These are phyloP conservation scores for Boletales sp. DNA, from an alignment of 768 basidiomycete species.

Conservation along the genomic window DNA sequence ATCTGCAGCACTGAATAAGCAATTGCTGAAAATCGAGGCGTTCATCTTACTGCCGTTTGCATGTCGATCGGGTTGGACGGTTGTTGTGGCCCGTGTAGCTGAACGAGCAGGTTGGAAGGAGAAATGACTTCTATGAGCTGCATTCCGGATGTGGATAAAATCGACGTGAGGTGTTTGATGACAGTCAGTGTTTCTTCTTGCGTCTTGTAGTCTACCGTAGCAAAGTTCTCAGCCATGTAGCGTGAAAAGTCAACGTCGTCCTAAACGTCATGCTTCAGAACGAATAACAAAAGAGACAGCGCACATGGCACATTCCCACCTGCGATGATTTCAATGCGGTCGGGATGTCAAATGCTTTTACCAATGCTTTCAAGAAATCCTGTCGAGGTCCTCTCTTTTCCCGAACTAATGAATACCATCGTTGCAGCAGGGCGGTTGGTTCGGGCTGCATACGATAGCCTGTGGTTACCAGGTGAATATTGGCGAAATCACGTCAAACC, in stretches of 20 bases:
- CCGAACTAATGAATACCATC: constrained; percentile 88
- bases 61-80: neutral
- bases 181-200: constrained; percentile 90
- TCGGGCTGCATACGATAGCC: constrained; percentile 64
- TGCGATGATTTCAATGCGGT: constrained; percentile 53
- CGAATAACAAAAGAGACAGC: too few relatives aligned
- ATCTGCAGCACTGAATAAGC: constrained; percentile 3
- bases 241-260: constrained; percentile 83
- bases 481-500: neutral
- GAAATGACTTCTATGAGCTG: constrained; percentile 74
- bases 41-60: constrained; percentile 3
- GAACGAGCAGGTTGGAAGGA: constrained; percentile 64
- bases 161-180: constrained; percentile 70
- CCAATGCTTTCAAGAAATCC: constrained; percentile 82
- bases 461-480: constrained; percentile 20
- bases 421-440: constrained; percentile 73
- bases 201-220: constrained; percentile 91
- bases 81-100: constrained; percentile 42
- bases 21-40: neutral
- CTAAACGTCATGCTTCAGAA: constrained; percentile 32
- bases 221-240: constrained; percentile 94
- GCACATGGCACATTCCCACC: constrained; percentile 31
- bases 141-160: constrained; percentile 77
- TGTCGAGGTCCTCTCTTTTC: constrained; percentile 86
- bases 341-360: constrained; percentile 79